These are phyloP conservation scores for Fistulina hepatica DNA, from an alignment of 1,284 basidiomycete species.

Conservation along the genomic window DNA sequence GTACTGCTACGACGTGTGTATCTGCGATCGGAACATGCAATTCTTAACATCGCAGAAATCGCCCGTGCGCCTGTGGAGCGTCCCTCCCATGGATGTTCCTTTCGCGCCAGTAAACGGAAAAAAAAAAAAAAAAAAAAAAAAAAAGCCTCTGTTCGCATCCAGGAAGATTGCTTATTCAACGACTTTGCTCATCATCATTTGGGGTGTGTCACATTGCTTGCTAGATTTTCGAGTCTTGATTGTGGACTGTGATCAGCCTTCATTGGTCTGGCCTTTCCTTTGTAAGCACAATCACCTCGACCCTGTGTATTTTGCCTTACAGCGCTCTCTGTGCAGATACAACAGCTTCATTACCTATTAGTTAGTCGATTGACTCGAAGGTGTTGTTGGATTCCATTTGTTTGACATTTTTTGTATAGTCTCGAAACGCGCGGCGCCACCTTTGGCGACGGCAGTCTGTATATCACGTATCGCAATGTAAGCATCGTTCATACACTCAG, in stretches of 20 bases:
- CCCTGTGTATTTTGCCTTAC: background rate
- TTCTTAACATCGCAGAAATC: too few species aligned
- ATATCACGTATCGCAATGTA: constrained; percentile 57
- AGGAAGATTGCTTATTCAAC: constrained; percentile 52
- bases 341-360: constrained; percentile 57
- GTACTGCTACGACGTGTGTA: too few species aligned
- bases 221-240: background rate
- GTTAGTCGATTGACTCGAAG: constrained; percentile 26
- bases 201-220: constrained; percentile 30
- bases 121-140: too few species aligned
- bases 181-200: constrained; percentile 42
- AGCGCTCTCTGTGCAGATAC: constrained; percentile 26
- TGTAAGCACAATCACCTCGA: constrained; percentile 18
- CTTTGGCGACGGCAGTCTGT: constrained; percentile 46
- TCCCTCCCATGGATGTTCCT: too few species aligned
- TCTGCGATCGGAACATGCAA: too few species aligned
- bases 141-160: constrained; percentile 50
- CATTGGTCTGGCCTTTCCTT: constrained; percentile 60
- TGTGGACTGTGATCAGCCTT: constrained; percentile 30
- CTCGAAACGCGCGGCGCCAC: constrained; percentile 47
- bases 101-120: too few species aligned
- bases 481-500: constrained; percentile 13
- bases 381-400: constrained; percentile 1
- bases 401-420: background rate
- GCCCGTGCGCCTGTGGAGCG: too few species aligned